Percentiles rank a stretch among this genome's conserved stretches.
Evolutionary conservation across 305 asterid species (phyloP).

Genomic region (Fraxinus platypoda): DNA sequence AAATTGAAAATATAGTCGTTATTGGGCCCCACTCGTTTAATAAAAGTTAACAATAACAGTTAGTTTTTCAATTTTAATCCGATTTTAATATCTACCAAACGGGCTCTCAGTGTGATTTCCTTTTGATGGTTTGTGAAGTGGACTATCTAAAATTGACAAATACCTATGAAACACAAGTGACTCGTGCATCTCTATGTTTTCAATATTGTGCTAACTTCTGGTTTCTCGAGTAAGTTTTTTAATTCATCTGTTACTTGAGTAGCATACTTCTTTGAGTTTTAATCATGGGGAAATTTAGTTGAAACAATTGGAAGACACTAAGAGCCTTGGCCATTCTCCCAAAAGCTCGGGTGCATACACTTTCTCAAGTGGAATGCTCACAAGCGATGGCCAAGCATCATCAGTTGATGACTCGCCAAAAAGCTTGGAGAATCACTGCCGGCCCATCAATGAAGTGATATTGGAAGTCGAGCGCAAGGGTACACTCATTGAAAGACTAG

Average conservation of each 20-base stretch:
- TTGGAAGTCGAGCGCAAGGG: slow-evolving; percentile 23
- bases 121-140: neutral
- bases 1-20: too few species aligned
- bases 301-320: slow-evolving; percentile 13
- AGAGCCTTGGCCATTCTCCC: slow-evolving; percentile 12
- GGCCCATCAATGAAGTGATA: slow-evolving; percentile 23
- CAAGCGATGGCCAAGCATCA: slow-evolving; percentile 21
- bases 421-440: slow-evolving; percentile 31
- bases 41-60: too few species aligned
- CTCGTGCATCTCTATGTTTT: neutral
- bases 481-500: slow-evolving; percentile 23
- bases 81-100: too few species aligned
- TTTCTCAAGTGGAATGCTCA: slow-evolving; percentile 4
- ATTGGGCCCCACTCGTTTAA: too few species aligned
- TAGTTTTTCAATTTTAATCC: too few species aligned
- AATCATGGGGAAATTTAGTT: slow-evolving; percentile 6
- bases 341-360: slow-evolving; percentile 26
- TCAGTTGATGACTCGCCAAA: slow-evolving; percentile 24
- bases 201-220: neutral
- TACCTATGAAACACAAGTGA: neutral
- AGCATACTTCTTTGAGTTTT: neutral
- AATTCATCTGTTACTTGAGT: neutral
- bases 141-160: neutral
- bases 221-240: neutral
- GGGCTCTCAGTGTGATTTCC: too few species aligned